Evolutionary conservation across 2,329 filamentous ascomycete species (phyloP).

Genomic region (Phaeosphaeriaceae sp.): DNA sequence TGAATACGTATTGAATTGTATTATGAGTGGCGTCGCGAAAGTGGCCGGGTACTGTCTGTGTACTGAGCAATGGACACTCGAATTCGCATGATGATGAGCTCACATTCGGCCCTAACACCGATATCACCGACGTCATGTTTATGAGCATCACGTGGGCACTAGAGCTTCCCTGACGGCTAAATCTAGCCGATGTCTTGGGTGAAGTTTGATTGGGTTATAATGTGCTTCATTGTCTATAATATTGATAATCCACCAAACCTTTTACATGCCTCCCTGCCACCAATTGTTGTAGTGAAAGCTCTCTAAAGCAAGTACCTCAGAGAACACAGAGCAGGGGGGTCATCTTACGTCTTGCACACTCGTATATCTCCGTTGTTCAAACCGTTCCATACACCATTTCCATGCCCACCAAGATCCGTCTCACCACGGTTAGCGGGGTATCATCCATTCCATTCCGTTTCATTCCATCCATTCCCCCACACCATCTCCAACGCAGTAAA

Average conservation of each 20-base stretch:
- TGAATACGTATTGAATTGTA: not conserved
- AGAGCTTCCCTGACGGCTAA: not conserved
- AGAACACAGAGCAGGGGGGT: conserved; percentile 2
- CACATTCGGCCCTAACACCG: conserved; percentile 22
- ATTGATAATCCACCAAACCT: conserved; percentile 5
- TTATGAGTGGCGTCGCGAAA: too few species aligned
- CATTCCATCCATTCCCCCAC: not conserved
- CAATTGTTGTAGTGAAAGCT: not conserved
- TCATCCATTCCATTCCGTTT: conserved; percentile 16
- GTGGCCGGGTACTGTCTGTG: too few species aligned
- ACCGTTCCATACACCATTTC: conserved; percentile 9
- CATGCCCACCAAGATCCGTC: conserved; percentile 26
- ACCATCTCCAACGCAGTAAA: conserved; percentile 6
- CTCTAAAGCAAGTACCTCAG: not conserved
- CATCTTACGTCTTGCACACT: not conserved
- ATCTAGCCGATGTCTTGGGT: too few species aligned
- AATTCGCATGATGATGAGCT: conserved; percentile 9
- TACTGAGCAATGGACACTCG: not conserved
- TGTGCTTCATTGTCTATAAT: conserved; percentile 19
- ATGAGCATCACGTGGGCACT: conserved; percentile 6
- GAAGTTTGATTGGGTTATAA: too few species aligned
- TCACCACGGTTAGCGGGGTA: conserved; percentile 30
- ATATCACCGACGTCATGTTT: conserved; percentile 32
- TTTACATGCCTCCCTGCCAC: conserved; percentile 6
- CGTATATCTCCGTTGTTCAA: conserved; percentile 4